Percentiles rank a stretch among this genome's conserved stretches.
Evolutionary conservation across 2,329 filamentous ascomycete genomes (phyloP).

Genomic region (Ophiobolus disseminans): DNA sequence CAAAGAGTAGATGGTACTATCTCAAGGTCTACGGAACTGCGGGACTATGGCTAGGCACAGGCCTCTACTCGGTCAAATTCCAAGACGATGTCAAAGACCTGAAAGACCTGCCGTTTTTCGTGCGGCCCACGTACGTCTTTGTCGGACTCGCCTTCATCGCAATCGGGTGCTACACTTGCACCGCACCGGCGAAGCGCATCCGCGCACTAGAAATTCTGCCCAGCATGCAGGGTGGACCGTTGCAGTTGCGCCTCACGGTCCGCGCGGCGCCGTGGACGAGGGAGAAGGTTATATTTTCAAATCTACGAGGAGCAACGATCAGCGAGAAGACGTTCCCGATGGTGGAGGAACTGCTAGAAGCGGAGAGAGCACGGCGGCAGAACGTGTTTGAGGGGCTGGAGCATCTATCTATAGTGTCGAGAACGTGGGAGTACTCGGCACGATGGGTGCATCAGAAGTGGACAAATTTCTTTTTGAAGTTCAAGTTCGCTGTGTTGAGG

Average conservation of each 20-base stretch:
- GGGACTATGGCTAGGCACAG: constrained; percentile 32
- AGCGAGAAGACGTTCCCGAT: constrained; percentile 43
- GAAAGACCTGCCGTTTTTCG: constrained; percentile 39
- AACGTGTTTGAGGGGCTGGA: constrained; percentile 36
- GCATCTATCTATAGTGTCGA: constrained; percentile 27
- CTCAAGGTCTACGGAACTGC: constrained; percentile 38
- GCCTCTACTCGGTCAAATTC: constrained; percentile 40
- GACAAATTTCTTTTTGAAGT: constrained; percentile 45
- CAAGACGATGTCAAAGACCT: constrained; percentile 40
- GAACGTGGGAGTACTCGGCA: constrained; percentile 36
- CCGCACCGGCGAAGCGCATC: constrained; percentile 40
- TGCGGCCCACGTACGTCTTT: constrained; percentile 43
- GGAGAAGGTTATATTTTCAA: constrained; percentile 38
- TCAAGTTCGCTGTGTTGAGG: constrained; percentile 44
- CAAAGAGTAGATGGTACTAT: constrained; percentile 35
- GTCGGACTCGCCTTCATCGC: constrained; percentile 35
- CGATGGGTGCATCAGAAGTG: constrained; percentile 46
- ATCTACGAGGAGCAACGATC: constrained; percentile 37
- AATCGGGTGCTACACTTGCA: constrained; percentile 42
- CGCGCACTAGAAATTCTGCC: constrained; percentile 41
- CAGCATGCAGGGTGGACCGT: constrained; percentile 32
- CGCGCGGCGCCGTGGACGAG: constrained; percentile 31
- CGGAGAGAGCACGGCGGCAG: constrained; percentile 36
- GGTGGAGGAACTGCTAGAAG: constrained; percentile 39
- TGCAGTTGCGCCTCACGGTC: constrained; percentile 41